Percentiles rank a stretch among this genome's conserved stretches.
Evolutionary conservation across 139 green algal genomes (phyloP).

Genomic region (Tetradesmus lagerheimii): DNA sequence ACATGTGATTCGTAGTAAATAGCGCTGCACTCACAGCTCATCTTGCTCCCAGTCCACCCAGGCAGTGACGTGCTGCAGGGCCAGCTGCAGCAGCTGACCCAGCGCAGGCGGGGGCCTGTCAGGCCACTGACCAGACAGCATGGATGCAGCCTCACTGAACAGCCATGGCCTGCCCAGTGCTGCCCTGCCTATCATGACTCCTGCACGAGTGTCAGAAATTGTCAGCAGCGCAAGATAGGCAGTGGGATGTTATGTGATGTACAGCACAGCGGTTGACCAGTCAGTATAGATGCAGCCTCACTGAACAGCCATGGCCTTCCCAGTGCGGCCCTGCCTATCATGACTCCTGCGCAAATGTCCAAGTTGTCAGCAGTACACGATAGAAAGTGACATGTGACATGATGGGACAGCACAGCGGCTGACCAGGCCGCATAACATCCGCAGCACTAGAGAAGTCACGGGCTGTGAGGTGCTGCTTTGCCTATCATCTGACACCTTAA

Average conservation of each 20-base stretch:
- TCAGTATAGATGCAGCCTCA: slow-evolving; percentile 36
- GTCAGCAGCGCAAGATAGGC: not conserved
- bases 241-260: too few relatives aligned
- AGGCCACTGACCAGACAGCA: slow-evolving; percentile 15
- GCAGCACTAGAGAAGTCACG: too few relatives aligned
- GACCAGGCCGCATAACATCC: too few relatives aligned
- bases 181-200: slow-evolving; percentile 64
- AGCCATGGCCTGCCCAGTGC: slow-evolving; percentile 63
- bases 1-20: too few relatives aligned
- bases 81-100: slow-evolving; percentile 29
- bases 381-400: too few relatives aligned
- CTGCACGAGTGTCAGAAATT: slow-evolving; percentile 8
- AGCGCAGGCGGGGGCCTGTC: not conserved
- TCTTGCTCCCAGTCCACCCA: slow-evolving; percentile 45
- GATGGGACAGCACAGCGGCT: too few relatives aligned
- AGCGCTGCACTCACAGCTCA: slow-evolving; percentile 30
- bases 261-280: too few relatives aligned
- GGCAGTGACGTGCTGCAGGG: slow-evolving; percentile 27
- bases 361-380: too few relatives aligned
- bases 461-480: too few relatives aligned
- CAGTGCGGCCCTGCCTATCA: slow-evolving; percentile 59
- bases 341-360: slow-evolving; percentile 45
- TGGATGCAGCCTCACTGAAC: slow-evolving; percentile 40
- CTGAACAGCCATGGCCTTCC: slow-evolving; percentile 58
- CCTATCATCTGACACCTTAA: too few relatives aligned